Conservation (phyloP, 2,329 filamentous ascomycete species). For the Plenodomus tracheiphilus region DNA sequence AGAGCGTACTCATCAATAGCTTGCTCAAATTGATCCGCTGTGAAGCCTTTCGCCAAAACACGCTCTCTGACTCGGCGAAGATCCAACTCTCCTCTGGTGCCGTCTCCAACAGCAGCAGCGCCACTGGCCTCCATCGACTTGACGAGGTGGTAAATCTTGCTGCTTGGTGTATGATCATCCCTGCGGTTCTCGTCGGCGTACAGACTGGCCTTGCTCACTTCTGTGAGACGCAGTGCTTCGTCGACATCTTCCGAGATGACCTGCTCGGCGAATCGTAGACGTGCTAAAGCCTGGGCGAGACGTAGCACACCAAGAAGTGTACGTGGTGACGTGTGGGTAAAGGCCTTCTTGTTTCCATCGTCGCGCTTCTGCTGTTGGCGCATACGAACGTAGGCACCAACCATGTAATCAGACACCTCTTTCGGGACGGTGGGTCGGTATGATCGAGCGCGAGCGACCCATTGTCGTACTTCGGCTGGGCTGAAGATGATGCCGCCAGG, state of each 20-base stretch:
- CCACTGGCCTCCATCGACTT: conserved; percentile 84
- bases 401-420: conserved; percentile 90
- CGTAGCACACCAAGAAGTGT: conserved; percentile 91
- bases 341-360: conserved; percentile 88
- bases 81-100: conserved; percentile 73
- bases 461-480: conserved; percentile 91
- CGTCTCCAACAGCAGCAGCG: conserved; percentile 76
- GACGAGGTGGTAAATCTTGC: conserved; percentile 93
- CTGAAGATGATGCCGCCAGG: conserved; percentile 76
- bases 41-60: conserved; percentile 95
- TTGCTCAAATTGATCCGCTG: conserved; percentile 84
- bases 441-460: conserved; percentile 88
- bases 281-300: conserved; percentile 89
- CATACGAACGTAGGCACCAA: conserved; percentile 94
- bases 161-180: conserved; percentile 77
- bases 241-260: conserved; percentile 94
- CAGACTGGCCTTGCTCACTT: conserved; percentile 90
- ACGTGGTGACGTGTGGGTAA: conserved; percentile 90
- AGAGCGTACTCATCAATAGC: conserved; percentile 87
- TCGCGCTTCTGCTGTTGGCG: conserved; percentile 89
- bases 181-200: conserved; percentile 65
- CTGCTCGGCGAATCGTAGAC: conserved; percentile 81
- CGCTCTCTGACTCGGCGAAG: conserved; percentile 87
- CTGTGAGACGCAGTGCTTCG: conserved; percentile 85
- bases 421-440: conserved; percentile 86